Conservation (phyloP, 352 stramenopile genomes). For the Pythium guiyangense region DNA sequence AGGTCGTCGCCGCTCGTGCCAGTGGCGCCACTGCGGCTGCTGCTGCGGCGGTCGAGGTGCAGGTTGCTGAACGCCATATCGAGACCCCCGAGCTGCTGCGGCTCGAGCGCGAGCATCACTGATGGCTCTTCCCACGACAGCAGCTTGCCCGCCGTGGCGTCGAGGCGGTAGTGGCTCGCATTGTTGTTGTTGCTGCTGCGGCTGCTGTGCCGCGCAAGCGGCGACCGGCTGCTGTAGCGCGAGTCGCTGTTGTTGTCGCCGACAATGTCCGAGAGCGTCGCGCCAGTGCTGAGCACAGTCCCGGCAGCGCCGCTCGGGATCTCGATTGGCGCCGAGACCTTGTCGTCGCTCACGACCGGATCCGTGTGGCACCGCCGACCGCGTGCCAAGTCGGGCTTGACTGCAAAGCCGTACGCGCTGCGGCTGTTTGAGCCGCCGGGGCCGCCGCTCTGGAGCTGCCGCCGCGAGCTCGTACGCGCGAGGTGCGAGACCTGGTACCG, state of each 20-base stretch:
- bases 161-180: constrained; percentile 8
- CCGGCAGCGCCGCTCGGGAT: constrained; percentile 31
- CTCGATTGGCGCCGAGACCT: constrained; percentile 55
- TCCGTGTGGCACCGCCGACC: constrained; percentile 28
- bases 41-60: constrained; percentile 27
- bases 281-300: not conserved
- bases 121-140: constrained; percentile 63
- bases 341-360: constrained; percentile 27
- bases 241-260: not conserved
- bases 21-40: constrained; percentile 3
- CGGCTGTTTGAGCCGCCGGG: not conserved
- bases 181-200: not conserved
- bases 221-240: not conserved
- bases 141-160: constrained; percentile 23
- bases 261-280: constrained; percentile 16
- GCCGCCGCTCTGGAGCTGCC: too few relatives aligned
- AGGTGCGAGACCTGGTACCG: constrained; percentile 7
- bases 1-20: not conserved
- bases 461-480: constrained; percentile 9
- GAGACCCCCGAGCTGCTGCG: constrained; percentile 3
- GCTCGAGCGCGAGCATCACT: constrained; percentile 29
- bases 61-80: constrained; percentile 13
- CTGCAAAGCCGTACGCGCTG: constrained; percentile 18
- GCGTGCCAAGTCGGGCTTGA: constrained; percentile 17
- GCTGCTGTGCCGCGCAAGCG: not conserved